Evolutionary conservation across 805 yeast species (phyloP), one percentile per base, ranked within the genome.

Genomic region (Candida hispaniensis): DNA sequence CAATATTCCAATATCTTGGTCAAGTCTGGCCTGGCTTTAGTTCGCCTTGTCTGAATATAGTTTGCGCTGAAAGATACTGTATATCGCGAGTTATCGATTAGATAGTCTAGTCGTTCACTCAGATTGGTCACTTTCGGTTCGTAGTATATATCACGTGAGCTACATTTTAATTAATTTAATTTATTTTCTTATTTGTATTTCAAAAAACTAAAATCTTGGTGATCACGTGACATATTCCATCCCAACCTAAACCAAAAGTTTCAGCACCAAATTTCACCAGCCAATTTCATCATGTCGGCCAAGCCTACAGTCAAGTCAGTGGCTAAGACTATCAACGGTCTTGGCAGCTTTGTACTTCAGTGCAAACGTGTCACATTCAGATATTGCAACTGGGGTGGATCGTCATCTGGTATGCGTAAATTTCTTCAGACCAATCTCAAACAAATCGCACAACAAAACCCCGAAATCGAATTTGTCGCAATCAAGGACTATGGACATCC

Each of bases 351-450:
- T 34, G 51, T 49, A 18, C 57, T 49, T 39, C 58, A 64, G 41
- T 85, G 97, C 61, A 73, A 70, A 47, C 73, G 70, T 50, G 67
- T 91, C 34, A 67, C 77, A 1, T 55, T 91, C 28, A 78, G 80
- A 42, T 91, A 76, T 60, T 85, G 95, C 62, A 85, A 91, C 65
- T 79, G 93, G 77, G 97, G 96, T 26, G 97, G 96, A 14, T 79
- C 93, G 2, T 86, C 97, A 1, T 66, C 66, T 34, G 96, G 96
- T 3, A 69, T 85, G 61, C 65, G 64, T 40, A 75, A 78, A 38
- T 73, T 79, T 41, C 59, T 91, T 25, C 61, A 66, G 26, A 65
- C 54, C 34, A 65, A 69, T 47, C 64, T 71, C 18, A 60, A 68
- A 34, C 43, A 60, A 6, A 58, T 81, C 40, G 91, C 95, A 3